Percentiles rank a stretch among this genome's conserved stretches.
These are phyloP conservation scores for Verticillium isaacii DNA, from an alignment of 2,329 filamentous ascomycete species.

Conservation along the genomic window DNA sequence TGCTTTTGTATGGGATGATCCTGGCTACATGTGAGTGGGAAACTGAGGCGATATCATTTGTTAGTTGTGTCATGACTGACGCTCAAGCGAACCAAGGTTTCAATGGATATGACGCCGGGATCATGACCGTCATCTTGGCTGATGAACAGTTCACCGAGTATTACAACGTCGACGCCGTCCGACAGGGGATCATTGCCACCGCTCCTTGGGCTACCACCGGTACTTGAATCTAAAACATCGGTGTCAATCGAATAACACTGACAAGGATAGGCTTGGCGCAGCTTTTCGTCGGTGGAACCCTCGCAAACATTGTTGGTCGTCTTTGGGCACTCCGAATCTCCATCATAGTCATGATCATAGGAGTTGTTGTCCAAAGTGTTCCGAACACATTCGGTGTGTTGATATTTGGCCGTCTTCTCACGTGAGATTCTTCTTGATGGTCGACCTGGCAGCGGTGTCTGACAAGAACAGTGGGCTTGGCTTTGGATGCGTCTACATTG, in stretches of 20 bases:
- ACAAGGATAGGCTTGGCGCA: conserved; percentile 24
- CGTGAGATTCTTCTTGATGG: conserved; percentile 14
- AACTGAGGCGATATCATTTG: neutral
- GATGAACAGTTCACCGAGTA: conserved; percentile 35
- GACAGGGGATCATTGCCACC: conserved; percentile 30
- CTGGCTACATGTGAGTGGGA: neutral
- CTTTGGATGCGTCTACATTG: too few species aligned
- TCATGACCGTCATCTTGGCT: conserved; percentile 37
- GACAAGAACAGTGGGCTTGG: too few species aligned
- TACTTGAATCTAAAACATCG: too few species aligned
- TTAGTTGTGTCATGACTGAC: neutral
- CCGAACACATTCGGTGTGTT: conserved; percentile 35
- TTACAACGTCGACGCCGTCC: conserved; percentile 28
- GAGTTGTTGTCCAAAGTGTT: conserved; percentile 33
- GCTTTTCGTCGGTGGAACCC: conserved; percentile 30
- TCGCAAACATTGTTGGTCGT: conserved; percentile 29
- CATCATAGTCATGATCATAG: conserved; percentile 31
- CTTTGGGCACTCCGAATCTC: conserved; percentile 33
- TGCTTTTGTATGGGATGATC: neutral
- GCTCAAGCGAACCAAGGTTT: conserved; percentile 14
- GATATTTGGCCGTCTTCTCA: conserved; percentile 31
- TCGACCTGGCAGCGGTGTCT: too few species aligned
- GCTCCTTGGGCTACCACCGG: conserved; percentile 32
- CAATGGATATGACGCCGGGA: conserved; percentile 35
- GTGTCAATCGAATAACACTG: too few species aligned